Percentiles rank a stretch among this genome's conserved stretches.
Evolutionary conservation across 2,329 filamentous ascomycete genomes (phyloP).

Genomic region (Exophiala spinifera): DNA sequence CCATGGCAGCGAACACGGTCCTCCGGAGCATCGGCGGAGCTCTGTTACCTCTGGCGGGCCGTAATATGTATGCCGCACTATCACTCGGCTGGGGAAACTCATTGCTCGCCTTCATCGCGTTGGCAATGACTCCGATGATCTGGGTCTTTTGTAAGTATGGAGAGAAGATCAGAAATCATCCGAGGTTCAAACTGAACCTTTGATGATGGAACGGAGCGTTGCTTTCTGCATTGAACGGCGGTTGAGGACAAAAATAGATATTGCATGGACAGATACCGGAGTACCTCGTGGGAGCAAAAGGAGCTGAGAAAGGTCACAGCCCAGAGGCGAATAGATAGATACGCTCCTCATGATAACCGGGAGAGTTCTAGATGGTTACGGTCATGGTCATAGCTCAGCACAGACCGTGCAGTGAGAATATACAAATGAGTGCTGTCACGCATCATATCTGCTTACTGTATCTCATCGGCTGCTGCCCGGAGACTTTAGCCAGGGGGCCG

Average conservation of each 20-base stretch:
- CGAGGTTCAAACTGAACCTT: conserved; percentile 31
- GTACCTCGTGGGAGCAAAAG: too few relatives aligned
- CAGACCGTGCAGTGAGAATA: too few relatives aligned
- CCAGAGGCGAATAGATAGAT: too few relatives aligned
- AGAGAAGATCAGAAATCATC: conserved; percentile 35
- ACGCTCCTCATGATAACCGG: too few relatives aligned
- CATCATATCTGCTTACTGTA: too few relatives aligned
- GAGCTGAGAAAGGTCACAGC: too few relatives aligned
- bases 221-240: not conserved
- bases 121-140: conserved; percentile 48
- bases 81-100: conserved; percentile 53
- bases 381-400: too few relatives aligned
- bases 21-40: conserved; percentile 56
- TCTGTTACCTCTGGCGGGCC: conserved; percentile 60
- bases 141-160: conserved; percentile 38
- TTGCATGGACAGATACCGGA: too few relatives aligned
- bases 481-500: too few relatives aligned
- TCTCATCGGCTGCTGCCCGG: too few relatives aligned
- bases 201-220: conserved; percentile 10
- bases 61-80: conserved; percentile 47
- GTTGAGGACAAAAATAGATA: not conserved
- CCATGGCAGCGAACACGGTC: conserved; percentile 55
- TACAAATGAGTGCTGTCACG: too few relatives aligned
- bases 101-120: conserved; percentile 54
- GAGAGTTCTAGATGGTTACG: too few relatives aligned